Evolutionary conservation across 768 basidiomycete species (phyloP).

Genomic region (Leccinum broughii): DNA sequence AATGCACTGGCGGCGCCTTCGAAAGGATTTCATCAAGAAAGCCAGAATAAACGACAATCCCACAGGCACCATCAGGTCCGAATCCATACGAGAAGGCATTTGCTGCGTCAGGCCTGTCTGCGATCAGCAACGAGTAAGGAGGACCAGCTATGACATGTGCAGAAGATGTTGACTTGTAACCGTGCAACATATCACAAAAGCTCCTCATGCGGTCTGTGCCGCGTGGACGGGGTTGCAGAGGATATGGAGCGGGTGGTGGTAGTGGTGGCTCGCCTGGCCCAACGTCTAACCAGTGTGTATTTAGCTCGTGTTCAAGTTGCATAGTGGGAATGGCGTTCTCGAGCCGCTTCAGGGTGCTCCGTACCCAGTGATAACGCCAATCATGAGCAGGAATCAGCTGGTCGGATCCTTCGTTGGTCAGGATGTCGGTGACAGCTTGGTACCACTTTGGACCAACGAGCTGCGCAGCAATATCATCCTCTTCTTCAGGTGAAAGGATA

Average conservation of each 20-base stretch:
- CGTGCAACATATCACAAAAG: conserved; percentile 50
- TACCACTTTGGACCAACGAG: conserved; percentile 88
- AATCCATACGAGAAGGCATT: conserved; percentile 98
- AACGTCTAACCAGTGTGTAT: conserved; percentile 55
- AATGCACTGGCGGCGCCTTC: conserved; percentile 29
- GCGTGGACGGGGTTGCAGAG: conserved; percentile 80
- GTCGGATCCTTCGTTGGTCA: conserved; percentile 62
- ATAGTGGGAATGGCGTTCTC: conserved; percentile 74
- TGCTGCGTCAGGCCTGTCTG: conserved; percentile 77
- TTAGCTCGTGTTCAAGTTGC: conserved; percentile 55
- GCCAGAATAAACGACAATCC: conserved; percentile 93
- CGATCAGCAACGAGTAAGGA: conserved; percentile 87
- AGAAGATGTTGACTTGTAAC: conserved; percentile 41
- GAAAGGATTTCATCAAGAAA: conserved; percentile 85
- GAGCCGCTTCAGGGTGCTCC: conserved; percentile 71
- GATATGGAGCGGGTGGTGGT: conserved; percentile 81
- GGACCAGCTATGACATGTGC: conserved; percentile 72
- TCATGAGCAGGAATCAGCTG: conserved; percentile 70
- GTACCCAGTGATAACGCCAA: conserved; percentile 92
- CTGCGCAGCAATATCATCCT: conserved; percentile 82
- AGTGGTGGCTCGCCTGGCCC: conserved; percentile 54
- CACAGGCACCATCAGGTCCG: conserved; percentile 86
- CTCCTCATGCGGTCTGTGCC: conserved; percentile 69
- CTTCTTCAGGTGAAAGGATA: conserved; percentile 88
- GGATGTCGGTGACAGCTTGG: conserved; percentile 74